Evolutionary conservation across 495 filamentous ascomycete species (phyloP), one percentile per base, ranked within the genome.

Genomic region (Pseudomonodictys pantanalensis): DNA sequence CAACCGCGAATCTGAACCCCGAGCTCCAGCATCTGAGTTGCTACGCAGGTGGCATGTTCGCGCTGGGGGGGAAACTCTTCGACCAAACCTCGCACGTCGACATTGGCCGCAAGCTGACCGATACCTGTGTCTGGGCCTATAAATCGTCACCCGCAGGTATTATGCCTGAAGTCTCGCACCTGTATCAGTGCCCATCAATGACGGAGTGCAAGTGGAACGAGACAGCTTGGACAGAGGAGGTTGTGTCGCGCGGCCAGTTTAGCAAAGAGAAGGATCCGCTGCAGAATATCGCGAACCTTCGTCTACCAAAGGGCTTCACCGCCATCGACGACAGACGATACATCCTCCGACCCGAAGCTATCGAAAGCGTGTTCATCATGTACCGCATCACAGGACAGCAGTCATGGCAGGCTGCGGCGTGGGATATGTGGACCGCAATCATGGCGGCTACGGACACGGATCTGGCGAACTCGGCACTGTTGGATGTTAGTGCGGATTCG

Each of bases 351-450:
- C 72, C 73, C 60, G 88, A 76, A 44, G 77, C 64, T 1, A 74
- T 74, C 46, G 72, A 74, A 51, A 71, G 83, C 35, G 72, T 92
- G 2, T 93, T 91, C 69, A 76, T 89, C 45, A 77, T 90, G 66
- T 91, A 89, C 62, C 80, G 89, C 3, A 83, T 90, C 39, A 91
- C 89, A 0, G 89, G 89, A 10, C 80, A 88, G 51, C 72, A 78
- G 32, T 78, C 78, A 12, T 76, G 86, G 26, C 78, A 83, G 56
- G 87, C 90, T 10, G 72, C 79, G 9, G 89, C 88, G 12, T 93
- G 89, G 89, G 77, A 78, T 22, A 92, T 93, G 86, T 93, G 89
- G 68, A 72, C 76, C 38, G 77, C 78, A 30, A 85, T 92, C 33
- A 75, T 80, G 25, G 79, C 78, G 53, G 73, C 77, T 41, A 88